phyloP scores from a whole-genome alignment of 345 rosid genomes.

The Citrus australasica region DNA sequence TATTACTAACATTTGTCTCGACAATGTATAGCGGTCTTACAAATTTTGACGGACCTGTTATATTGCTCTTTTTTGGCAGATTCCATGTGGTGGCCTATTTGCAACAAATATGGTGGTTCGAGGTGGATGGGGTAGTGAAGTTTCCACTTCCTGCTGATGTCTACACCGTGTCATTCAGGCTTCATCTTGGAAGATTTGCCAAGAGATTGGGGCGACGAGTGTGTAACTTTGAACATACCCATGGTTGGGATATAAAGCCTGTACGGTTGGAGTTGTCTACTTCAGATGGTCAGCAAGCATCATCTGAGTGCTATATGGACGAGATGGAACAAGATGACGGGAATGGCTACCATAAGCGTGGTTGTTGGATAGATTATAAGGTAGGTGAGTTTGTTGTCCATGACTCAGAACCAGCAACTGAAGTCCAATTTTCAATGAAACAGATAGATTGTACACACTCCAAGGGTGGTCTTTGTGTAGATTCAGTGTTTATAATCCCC shows the following conservation, averaged over 20 bases:
- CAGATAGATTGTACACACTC: conserved; percentile 97
- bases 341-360: conserved; percentile 68
- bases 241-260: conserved; percentile 90
- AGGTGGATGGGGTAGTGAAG: conserved; percentile 78
- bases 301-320: conserved; percentile 54
- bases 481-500: conserved; percentile 81
- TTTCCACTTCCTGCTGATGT: conserved; percentile 82
- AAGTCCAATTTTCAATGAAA: conserved; percentile 82
- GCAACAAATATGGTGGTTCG: conserved; percentile 97
- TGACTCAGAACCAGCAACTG: conserved; percentile 54
- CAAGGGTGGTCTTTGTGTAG: conserved; percentile 91
- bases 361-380: conserved; percentile 82
- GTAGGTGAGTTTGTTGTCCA: conserved; percentile 76
- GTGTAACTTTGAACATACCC: conserved; percentile 62
- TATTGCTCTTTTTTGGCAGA: conserved; percentile 34
- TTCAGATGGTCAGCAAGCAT: conserved; percentile 67
- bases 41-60: conserved; percentile 10
- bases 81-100: conserved; percentile 77
- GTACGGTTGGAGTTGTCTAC: conserved; percentile 59
- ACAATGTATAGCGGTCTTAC: not conserved
- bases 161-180: conserved; percentile 75
- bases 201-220: conserved; percentile 73
- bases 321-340: conserved; percentile 46
- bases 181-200: conserved; percentile 78
- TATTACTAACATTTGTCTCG: not conserved